phyloP scores from a whole-genome alignment of 805 yeast genomes.

The Sungouiozyma intestinalis region DNA sequence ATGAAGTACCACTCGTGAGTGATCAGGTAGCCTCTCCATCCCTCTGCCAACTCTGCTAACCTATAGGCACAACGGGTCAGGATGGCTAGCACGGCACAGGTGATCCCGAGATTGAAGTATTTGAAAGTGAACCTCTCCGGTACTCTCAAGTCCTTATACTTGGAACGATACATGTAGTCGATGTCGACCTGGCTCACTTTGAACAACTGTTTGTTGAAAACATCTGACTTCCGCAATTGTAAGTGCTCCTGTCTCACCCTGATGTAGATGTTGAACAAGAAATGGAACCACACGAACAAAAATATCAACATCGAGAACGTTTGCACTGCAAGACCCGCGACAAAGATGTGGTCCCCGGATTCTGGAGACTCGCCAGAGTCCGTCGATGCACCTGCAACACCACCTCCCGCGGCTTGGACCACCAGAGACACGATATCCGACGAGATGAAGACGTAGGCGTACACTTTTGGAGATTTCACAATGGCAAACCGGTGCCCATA shows the following conservation, averaged over 20 bases:
- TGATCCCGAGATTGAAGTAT: constrained; percentile 36
- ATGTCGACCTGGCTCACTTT: constrained; percentile 12
- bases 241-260: constrained; percentile 18
- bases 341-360: constrained; percentile 38
- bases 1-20: constrained; percentile 49
- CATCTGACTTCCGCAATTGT: constrained; percentile 7
- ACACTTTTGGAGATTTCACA: constrained; percentile 26
- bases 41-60: constrained; percentile 54
- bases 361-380: constrained; percentile 16
- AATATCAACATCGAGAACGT: constrained; percentile 60
- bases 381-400: constrained; percentile 44
- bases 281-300: constrained; percentile 37
- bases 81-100: constrained; percentile 42
- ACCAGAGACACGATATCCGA: constrained; percentile 57
- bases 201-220: constrained; percentile 8
- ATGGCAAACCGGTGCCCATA: constrained; percentile 46
- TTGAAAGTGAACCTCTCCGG: constrained; percentile 29
- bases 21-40: constrained; percentile 57
- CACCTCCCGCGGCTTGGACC: constrained; percentile 73
- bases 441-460: constrained; percentile 49
- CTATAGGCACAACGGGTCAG: constrained; percentile 65
- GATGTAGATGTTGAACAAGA: constrained; percentile 34
- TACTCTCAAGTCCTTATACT: constrained; percentile 22
- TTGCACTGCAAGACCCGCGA: constrained; percentile 72
- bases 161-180: constrained; percentile 20